These are phyloP conservation scores for Zymoseptoria tritici DNA, from an alignment of 2,329 filamentous ascomycete genomes.

Conservation along the genomic window DNA sequence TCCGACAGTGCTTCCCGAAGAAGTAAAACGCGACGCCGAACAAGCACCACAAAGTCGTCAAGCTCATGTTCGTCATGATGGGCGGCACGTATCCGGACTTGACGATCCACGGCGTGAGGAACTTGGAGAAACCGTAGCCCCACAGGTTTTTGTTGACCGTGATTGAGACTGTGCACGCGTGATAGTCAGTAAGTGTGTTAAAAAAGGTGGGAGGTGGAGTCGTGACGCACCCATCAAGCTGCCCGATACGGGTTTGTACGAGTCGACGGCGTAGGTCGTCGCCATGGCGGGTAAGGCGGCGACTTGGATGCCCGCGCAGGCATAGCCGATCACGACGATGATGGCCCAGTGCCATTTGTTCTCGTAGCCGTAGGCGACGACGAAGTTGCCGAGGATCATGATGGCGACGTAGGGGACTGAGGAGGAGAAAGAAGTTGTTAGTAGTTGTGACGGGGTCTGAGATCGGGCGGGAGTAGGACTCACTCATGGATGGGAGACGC, in stretches of 20 bases:
- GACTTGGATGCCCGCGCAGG: slow-evolving; percentile 51
- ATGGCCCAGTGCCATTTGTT: slow-evolving; percentile 44
- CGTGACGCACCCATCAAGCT: slow-evolving; percentile 41
- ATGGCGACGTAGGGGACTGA: slow-evolving; percentile 50
- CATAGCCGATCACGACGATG: slow-evolving; percentile 53
- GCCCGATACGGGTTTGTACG: slow-evolving; percentile 56
- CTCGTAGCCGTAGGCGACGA: slow-evolving; percentile 37
- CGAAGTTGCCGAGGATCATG: slow-evolving; percentile 51
- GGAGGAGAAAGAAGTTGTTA: background rate
- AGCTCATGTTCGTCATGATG: slow-evolving; percentile 53
- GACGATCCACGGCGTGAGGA: slow-evolving; percentile 41
- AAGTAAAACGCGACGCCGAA: slow-evolving; percentile 51
- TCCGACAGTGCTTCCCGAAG: slow-evolving; percentile 51
- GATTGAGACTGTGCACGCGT: slow-evolving; percentile 36
- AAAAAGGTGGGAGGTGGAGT: no score
- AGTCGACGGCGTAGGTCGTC: slow-evolving; percentile 54
- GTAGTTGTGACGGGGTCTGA: background rate
- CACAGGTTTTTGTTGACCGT: slow-evolving; percentile 59
- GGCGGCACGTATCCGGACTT: slow-evolving; percentile 47
- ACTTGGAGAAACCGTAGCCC: slow-evolving; percentile 50
- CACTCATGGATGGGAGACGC: slow-evolving; percentile 43
- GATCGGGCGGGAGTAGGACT: slow-evolving; percentile 1
- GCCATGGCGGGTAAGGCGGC: slow-evolving; percentile 53
- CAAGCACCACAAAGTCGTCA: slow-evolving; percentile 48
- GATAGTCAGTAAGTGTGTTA: no score